Percentiles rank a stretch among this genome's conserved stretches.
These are phyloP conservation scores for Acanthamoeba castellanii DNA, from an alignment of 208 protist species.

Conservation along the genomic window DNA sequence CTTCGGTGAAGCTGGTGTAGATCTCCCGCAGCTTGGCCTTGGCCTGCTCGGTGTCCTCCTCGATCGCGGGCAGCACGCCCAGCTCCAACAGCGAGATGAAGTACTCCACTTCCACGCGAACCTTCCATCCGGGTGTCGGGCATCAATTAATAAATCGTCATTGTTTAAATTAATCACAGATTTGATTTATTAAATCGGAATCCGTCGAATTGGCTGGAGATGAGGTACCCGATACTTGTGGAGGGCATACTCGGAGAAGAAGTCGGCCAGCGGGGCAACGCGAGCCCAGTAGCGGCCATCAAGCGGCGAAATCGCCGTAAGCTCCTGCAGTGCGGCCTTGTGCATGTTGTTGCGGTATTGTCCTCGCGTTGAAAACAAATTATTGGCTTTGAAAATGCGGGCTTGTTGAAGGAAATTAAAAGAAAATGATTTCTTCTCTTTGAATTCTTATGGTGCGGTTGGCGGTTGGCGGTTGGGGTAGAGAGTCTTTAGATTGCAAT, in stretches of 20 bases:
- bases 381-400: no score
- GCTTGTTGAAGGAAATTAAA: not conserved
- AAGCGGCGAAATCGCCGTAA: slow-evolving; percentile 92
- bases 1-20: slow-evolving; percentile 90
- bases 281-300: slow-evolving; percentile 95
- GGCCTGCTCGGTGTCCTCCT: slow-evolving; percentile 69
- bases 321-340: slow-evolving; percentile 15
- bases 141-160: no score
- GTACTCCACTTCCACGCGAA: slow-evolving; percentile 95
- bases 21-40: slow-evolving; percentile 86
- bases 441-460: no score
- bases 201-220: not conserved
- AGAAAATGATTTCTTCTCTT: no score
- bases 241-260: slow-evolving; percentile 93
- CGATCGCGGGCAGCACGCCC: slow-evolving; percentile 50
- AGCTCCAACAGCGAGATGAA: slow-evolving; percentile 88
- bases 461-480: no score
- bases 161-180: no score
- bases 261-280: slow-evolving; percentile 89
- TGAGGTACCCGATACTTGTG: slow-evolving; percentile 80
- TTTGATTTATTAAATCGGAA: not conserved
- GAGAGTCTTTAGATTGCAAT: no score
- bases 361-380: no score
- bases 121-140: slow-evolving; percentile 16
- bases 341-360: not conserved